These are phyloP conservation scores for Gaillardinia entomophila DNA, from an alignment of 805 yeast genomes.

Conservation along the genomic window DNA sequence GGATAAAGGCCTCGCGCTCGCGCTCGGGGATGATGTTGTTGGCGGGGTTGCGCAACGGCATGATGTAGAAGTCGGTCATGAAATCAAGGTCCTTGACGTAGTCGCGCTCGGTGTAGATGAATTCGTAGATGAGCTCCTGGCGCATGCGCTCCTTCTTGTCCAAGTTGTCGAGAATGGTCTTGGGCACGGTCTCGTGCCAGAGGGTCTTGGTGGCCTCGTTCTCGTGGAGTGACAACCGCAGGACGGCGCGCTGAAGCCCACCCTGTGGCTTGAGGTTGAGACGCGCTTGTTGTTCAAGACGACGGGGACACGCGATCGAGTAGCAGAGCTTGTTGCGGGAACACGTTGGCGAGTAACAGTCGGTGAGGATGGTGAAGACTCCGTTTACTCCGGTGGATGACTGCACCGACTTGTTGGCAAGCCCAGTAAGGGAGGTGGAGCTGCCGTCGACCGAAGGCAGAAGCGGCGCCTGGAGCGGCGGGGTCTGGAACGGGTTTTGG, in stretches of 20 bases:
- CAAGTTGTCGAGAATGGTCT: slow-evolving; percentile 67
- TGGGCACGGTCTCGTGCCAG: slow-evolving; percentile 91
- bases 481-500: slow-evolving; percentile 12
- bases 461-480: slow-evolving; percentile 9
- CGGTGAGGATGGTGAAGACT: slow-evolving; percentile 86
- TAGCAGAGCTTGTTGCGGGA: slow-evolving; percentile 83
- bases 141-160: slow-evolving; percentile 84
- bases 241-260: slow-evolving; percentile 71
- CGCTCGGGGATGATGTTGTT: slow-evolving; percentile 77
- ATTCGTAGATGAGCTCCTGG: slow-evolving; percentile 93
- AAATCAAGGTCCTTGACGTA: slow-evolving; percentile 93
- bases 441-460: slow-evolving; percentile 8
- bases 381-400: slow-evolving; percentile 61
- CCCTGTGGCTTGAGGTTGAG: slow-evolving; percentile 84
- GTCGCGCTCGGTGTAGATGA: slow-evolving; percentile 88
- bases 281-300: slow-evolving; percentile 93
- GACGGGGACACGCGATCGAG: slow-evolving; percentile 92
- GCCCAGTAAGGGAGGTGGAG: slow-evolving; percentile 10
- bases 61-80: slow-evolving; percentile 87
- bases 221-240: slow-evolving; percentile 62
- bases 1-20: slow-evolving; percentile 84
- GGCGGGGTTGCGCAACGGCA: slow-evolving; percentile 75
- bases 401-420: slow-evolving; percentile 8
- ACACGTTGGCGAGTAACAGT: slow-evolving; percentile 96
- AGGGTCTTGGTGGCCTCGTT: slow-evolving; percentile 71